Conservation (phyloP, 2,329 filamentous ascomycete species). For the Fusarium drepaniforme region DNA sequence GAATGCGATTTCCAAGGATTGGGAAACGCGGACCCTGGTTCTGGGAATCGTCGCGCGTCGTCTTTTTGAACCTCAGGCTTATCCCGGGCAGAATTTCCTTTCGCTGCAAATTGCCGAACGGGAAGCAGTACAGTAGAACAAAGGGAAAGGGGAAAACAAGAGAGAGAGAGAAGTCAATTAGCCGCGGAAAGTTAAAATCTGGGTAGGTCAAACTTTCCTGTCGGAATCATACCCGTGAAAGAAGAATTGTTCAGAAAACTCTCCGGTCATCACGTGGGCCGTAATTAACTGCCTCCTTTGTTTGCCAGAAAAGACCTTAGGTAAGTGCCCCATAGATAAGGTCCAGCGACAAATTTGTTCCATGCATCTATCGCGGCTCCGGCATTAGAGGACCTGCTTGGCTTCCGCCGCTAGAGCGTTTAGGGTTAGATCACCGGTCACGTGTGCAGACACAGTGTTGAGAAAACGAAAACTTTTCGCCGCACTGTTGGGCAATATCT, state of each 20-base stretch:
- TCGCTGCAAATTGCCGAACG: constrained; percentile 5
- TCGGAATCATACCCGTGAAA: background rate
- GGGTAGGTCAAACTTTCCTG: background rate
- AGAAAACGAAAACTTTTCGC: constrained; percentile 41
- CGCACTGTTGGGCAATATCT: constrained; percentile 52
- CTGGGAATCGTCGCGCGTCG: no score
- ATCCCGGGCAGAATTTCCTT: background rate
- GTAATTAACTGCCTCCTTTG: constrained; percentile 12
- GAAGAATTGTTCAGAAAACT: background rate
- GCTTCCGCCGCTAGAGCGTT: constrained; percentile 36
- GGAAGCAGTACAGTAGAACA: background rate
- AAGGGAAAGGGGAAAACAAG: background rate
- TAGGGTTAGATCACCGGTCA: constrained; percentile 30
- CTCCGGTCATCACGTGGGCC: constrained; percentile 14
- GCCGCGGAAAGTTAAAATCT: background rate
- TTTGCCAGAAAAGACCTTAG: background rate
- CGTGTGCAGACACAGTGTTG: constrained; percentile 44
- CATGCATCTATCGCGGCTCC: constrained; percentile 45
- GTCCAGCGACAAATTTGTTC: constrained; percentile 26
- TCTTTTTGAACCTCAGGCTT: background rate
- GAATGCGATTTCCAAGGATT: no score
- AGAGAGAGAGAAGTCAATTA: background rate
- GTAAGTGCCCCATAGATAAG: background rate
- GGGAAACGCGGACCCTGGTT: no score
- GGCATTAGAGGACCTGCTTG: constrained; percentile 19